Evolutionary conservation across 495 filamentous ascomycete species (phyloP).

Genomic region (Geoglossum glabrum): DNA sequence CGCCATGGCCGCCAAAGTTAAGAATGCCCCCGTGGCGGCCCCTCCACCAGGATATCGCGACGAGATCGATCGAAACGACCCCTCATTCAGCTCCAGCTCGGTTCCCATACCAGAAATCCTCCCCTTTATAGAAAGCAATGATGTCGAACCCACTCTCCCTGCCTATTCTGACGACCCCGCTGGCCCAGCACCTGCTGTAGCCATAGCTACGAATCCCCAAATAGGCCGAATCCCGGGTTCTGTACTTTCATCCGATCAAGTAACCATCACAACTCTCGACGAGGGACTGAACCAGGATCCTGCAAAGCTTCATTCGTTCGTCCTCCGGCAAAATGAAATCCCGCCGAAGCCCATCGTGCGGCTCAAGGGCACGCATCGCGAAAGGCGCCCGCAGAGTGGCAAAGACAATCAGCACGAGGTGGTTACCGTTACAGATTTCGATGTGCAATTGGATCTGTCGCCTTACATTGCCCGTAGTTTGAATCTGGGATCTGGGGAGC

Average conservation of each 20-base stretch:
- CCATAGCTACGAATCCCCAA: not conserved
- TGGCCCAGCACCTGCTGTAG: not conserved
- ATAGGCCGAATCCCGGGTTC: not conserved
- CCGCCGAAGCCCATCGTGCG: conserved; percentile 27
- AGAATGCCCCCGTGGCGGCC: not conserved
- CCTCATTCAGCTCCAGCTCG: not conserved
- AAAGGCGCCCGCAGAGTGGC: conserved; percentile 21
- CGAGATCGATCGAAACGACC: not conserved
- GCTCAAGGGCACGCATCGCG: conserved; percentile 28
- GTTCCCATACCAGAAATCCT: not conserved
- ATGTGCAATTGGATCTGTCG: conserved; percentile 29
- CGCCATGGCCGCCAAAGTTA: not conserved
- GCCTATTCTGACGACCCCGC: not conserved
- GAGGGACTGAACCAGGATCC: conserved; percentile 22
- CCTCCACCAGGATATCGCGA: not conserved
- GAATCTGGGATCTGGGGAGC: conserved; percentile 3
- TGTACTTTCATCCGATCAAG: not conserved
- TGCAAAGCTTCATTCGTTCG: conserved; percentile 20
- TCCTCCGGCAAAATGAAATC: conserved; percentile 20
- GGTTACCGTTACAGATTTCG: conserved; percentile 27
- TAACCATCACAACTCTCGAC: conserved; percentile 10
- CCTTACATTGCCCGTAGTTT: conserved; percentile 19
- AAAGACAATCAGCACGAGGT: conserved; percentile 21
- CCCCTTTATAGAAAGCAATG: not conserved
- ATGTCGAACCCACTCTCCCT: not conserved